Conservation (phyloP, 345 rosid species). For the Schrenkiella parvula region DNA sequence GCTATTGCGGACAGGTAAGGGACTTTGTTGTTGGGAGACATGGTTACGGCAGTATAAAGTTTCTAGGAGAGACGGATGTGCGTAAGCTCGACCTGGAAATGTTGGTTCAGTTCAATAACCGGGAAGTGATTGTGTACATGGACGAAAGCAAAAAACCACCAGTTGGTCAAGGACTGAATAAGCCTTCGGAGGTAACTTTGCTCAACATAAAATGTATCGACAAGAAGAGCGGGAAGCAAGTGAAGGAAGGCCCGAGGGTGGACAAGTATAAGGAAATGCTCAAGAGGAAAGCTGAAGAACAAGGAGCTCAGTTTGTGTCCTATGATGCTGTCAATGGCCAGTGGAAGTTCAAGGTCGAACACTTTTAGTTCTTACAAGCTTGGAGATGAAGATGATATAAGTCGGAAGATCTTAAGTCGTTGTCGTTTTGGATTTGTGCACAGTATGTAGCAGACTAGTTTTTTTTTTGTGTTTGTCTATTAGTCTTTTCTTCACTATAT, state of each 20-base stretch:
- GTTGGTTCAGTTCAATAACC: slow-evolving; percentile 73
- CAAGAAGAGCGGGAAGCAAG: slow-evolving; percentile 65
- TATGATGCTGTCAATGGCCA: slow-evolving; percentile 74
- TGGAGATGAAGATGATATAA: slow-evolving; percentile 47
- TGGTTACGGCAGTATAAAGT: slow-evolving; percentile 83
- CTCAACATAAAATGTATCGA: slow-evolving; percentile 88
- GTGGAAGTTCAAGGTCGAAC: slow-evolving; percentile 88
- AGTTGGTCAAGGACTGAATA: slow-evolving; percentile 87
- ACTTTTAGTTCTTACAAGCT: slow-evolving; percentile 69
- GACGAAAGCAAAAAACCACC: slow-evolving; percentile 90
- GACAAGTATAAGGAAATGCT: slow-evolving; percentile 85
- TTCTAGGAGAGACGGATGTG: slow-evolving; percentile 85
- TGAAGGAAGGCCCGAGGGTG: slow-evolving; percentile 58
- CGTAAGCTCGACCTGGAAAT: slow-evolving; percentile 74
- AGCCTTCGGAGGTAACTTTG: slow-evolving; percentile 93
- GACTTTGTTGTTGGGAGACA: slow-evolving; percentile 88
- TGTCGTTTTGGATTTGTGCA: not conserved
- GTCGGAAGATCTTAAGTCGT: not conserved
- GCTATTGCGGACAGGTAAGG: slow-evolving; percentile 63
- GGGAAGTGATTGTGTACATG: slow-evolving; percentile 94
- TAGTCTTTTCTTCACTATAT: not conserved
- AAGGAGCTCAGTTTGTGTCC: slow-evolving; percentile 84
- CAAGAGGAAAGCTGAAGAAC: slow-evolving; percentile 78
- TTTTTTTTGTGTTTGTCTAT: not conserved
- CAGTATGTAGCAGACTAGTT: not conserved